phyloP scores from a whole-genome alignment of 2,329 filamentous ascomycete genomes.

The Mariannaea elegans region DNA sequence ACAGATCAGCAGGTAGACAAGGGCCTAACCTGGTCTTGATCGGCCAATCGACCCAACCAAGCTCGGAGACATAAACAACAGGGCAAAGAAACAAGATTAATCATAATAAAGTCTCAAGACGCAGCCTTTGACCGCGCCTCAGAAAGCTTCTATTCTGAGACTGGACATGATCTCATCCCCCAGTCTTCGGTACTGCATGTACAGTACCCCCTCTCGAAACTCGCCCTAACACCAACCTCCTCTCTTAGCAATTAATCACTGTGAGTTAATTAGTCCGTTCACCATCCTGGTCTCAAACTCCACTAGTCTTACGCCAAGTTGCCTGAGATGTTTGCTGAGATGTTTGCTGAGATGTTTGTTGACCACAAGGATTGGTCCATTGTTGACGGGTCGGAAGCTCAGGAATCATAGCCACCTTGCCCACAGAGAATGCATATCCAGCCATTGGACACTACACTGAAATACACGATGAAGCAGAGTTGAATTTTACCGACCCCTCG shows the following conservation, averaged over 20 bases:
- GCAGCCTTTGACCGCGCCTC: constrained; percentile 14
- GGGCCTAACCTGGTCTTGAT: neutral
- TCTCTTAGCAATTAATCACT: constrained; percentile 5
- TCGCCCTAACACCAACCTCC: constrained; percentile 24
- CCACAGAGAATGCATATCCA: no score
- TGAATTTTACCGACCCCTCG: neutral
- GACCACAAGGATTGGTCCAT: no score
- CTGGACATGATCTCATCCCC: constrained; percentile 26
- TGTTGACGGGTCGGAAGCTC: no score
- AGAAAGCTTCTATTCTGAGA: constrained; percentile 34
- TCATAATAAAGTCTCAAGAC: no score
- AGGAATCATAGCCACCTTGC: no score
- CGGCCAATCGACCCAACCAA: no score
- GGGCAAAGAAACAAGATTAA: no score
- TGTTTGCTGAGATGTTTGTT: neutral
- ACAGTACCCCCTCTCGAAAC: constrained; percentile 18
- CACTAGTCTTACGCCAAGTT: no score
- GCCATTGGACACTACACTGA: no score
- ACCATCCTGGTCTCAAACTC: constrained; percentile 30
- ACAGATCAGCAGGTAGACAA: neutral
- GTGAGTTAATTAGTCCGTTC: constrained; percentile 1
- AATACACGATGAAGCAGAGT: neutral
- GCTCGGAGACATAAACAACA: no score
- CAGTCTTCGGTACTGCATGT: no score
- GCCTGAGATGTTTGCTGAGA: no score